Evolutionary conservation across 495 filamentous ascomycete species (phyloP), one percentile per base, ranked within the genome.

Genomic region (Aspergillus sclerotiicarbonarius): DNA sequence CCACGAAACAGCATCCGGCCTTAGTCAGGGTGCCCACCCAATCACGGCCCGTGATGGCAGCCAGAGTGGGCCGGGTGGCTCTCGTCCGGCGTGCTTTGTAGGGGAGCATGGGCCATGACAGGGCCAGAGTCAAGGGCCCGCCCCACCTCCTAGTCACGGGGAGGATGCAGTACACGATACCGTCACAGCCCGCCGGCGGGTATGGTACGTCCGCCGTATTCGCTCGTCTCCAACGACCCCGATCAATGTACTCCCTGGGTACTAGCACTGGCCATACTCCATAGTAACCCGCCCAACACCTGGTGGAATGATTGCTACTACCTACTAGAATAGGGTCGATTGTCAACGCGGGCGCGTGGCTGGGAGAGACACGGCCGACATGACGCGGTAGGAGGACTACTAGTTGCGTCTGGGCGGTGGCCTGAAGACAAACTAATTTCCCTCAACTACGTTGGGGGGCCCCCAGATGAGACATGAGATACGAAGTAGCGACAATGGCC

Each of bases 71-170:
- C 5, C 43, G 18, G 21, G 25, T 45, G 47, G 46, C 12, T 8
- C 54, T 16, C 29, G 19, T 16, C 25, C 43, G 29, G 21, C 21
- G 20, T 9, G 37, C 6, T 25, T 61, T 47, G 57, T 53, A 51
- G 46, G 56, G 54, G 32, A 65, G 63, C 63, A 65, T 57, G 56
- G 63, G 51, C 63, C 63, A 60, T 53, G 60, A 62, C 63, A 62
- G 63, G 63, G 54, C 51, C 54, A 58, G 57, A 62, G 59, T 57
- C 53, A 60, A 51, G 30, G 58, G 37, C 19, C 43, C 16, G 58
- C 51, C 56, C 62, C 62, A 61, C 59, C 10, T 19, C 35, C 19
- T 43, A 56, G 58, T 62, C 62, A 61, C 58, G 59, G 59, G 58
- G 57, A 19, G 49, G 53, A 53, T 52, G 53, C 53, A 47, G 30